Base-by-base conservation (phyloP, 2,329 filamentous ascomycete genomes). In the Xylariaceae sp. region DNA sequence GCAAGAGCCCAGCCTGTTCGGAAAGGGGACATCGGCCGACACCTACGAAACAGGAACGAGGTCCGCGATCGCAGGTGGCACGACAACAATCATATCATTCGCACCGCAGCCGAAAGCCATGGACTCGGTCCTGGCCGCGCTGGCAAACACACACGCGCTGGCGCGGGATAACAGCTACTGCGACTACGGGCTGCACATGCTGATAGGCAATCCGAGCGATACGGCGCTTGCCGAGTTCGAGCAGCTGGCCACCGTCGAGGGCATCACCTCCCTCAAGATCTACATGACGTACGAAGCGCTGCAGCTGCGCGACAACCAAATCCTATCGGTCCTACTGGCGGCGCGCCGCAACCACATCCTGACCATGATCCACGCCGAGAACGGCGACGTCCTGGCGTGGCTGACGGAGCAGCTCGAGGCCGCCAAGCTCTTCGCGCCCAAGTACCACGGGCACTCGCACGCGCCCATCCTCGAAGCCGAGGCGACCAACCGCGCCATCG, bases 71-170 rank as follows among this genome's bases (percentile, higher is more conserved):
- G 79, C 79, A 2, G 80, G 81, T 8, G 80, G 80, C 21, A 83
- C 76, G 4, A 85, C 81, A 0, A 83, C 81, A 0, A 71, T 84
- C 13, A 67, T 84, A 7, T 72, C 79, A 0, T 84, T 85, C 65
- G 81, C 80, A 0, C 74, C 76, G 3, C 80, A 83, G 63, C 68
- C 71, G 37, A 75, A 75, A n/a, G 59, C 66, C 1, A 70, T 78
- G 15, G 67, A 70, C 6, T 76, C 72, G 1, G 65, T 83, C 2
- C 66, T 58, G 18, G 67, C 72, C 1, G 74, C 75, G 0, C 63
- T 83, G 1, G 66, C 72, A 44, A 70, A 73, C n/a, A 77, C 80
- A 47, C 75, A 80, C 51, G 63, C 63, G 4, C 69, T 72, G 16
- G 74, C 80, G 0, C 58, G 54, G 1, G 71, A 68, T 13, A 74